Evolutionary conservation across 169 alveolate genomes (phyloP).

Genomic region (Cryptosporidium viatorum): DNA sequence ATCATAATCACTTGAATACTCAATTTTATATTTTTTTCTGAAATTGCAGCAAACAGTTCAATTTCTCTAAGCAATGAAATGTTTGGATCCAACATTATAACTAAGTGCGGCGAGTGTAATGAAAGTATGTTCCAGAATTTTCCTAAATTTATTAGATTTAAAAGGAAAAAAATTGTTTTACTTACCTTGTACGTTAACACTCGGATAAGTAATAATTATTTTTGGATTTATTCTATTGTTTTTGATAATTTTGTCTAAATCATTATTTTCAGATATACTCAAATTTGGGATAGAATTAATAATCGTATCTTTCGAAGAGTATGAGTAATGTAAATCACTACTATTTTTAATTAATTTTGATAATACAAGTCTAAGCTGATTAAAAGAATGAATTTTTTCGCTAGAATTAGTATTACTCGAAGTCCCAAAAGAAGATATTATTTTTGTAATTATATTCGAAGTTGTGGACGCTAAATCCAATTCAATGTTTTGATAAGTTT

Average conservation of each 20-base stretch:
- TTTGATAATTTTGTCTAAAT: constrained; percentile 1
- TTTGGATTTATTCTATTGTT: constrained; percentile 33
- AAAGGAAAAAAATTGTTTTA: not conserved
- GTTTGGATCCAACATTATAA: constrained; percentile 49
- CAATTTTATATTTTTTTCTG: not conserved
- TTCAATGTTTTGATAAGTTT: constrained; percentile 11
- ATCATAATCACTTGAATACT: constrained; percentile 15
- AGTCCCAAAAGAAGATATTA: constrained; percentile 3
- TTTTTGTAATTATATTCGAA: constrained; percentile 9
- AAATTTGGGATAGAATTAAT: constrained; percentile 4
- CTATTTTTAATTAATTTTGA: not conserved
- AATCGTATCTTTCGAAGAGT: not conserved
- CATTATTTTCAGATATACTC: not conserved
- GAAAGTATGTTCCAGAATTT: constrained; percentile 48
- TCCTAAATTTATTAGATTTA: constrained; percentile 2
- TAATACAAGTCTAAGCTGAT: constrained; percentile 13
- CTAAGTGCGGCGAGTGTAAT: constrained; percentile 24
- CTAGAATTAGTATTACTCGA: not conserved
- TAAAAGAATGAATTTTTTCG: constrained; percentile 18
- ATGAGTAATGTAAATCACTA: not conserved
- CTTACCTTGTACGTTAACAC: constrained; percentile 45
- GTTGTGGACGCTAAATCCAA: not conserved
- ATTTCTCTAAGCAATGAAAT: constrained; percentile 48
- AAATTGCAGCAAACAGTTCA: constrained; percentile 40
- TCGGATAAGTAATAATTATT: constrained; percentile 29